phyloP scores from a whole-genome alignment of 106 monocot species.

The Allium fistulosum region DNA sequence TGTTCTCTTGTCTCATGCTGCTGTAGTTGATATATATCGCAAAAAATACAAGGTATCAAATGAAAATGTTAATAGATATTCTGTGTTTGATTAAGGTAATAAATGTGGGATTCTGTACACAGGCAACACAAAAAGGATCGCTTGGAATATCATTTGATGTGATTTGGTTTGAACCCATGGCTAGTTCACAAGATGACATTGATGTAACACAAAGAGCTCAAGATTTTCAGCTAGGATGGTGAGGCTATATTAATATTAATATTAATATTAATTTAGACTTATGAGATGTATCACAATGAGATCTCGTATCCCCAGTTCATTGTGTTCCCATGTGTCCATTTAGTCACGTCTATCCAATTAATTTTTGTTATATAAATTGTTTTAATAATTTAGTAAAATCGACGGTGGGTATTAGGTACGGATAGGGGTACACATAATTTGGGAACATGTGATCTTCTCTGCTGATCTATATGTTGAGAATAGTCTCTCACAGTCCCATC shows the following conservation, averaged over 20 bases:
- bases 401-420: no score
- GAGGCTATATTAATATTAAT: conserved; percentile 2
- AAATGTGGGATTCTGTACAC: neutral
- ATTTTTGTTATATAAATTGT: no score
- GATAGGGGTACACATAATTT: no score
- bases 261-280: neutral
- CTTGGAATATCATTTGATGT: conserved; percentile 88
- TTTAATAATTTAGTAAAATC: no score
- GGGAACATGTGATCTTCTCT: no score
- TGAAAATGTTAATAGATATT: neutral
- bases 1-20: conserved; percentile 53
- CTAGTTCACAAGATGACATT: conserved; percentile 46
- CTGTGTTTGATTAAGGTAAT: neutral
- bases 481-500: no score
- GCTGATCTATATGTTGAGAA: no score
- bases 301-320: no score
- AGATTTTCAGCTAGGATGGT: conserved; percentile 95
- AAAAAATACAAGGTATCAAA: conserved; percentile 46
- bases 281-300: no score
- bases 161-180: conserved; percentile 80
- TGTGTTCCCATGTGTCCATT: no score
- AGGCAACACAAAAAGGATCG: conserved; percentile 30
- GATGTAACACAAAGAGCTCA: conserved; percentile 85
- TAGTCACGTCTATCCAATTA: no score
- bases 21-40: conserved; percentile 40